A percentile compares a stretch with the other conserved stretches of the same genome.
These are phyloP conservation scores for Trichaptum fuscoviolaceum DNA, from an alignment of 768 basidiomycete species.

Conservation along the genomic window DNA sequence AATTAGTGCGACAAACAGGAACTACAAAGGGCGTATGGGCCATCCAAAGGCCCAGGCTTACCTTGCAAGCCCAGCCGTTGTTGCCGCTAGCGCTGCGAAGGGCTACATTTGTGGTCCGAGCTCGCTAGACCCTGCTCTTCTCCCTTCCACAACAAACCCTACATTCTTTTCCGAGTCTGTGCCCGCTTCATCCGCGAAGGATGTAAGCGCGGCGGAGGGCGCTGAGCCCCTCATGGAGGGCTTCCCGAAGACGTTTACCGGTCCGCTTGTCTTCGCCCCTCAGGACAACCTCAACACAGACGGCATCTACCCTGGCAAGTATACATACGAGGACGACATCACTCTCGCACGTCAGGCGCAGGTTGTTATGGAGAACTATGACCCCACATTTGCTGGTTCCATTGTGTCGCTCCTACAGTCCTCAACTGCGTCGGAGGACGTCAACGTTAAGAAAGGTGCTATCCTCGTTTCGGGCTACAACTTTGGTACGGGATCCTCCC, in stretches of 20 bases:
- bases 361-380: constrained; percentile 99
- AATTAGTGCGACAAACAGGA: constrained; percentile 97
- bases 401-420: constrained; percentile 47
- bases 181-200: constrained; percentile 22
- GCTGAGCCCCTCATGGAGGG: constrained; percentile 68
- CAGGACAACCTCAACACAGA: constrained; percentile 99
- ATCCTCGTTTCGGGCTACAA: constrained; percentile 93
- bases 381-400: constrained; percentile 73
- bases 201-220: constrained; percentile 23
- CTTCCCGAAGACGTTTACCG: constrained; percentile 80
- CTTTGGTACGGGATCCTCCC: constrained; percentile 97
- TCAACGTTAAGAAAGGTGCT: constrained; percentile 48
- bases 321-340: constrained; percentile 99
- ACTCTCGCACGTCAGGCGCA: constrained; percentile 91
- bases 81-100: constrained; percentile 90
- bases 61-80: constrained; percentile 93
- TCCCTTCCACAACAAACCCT: constrained; percentile 50
- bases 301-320: constrained; percentile 97
- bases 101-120: constrained; percentile 87
- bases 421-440: constrained; percentile 15
- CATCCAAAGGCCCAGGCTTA: constrained; percentile 93
- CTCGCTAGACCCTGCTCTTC: constrained; percentile 45
- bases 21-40: constrained; percentile 99
- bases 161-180: constrained; percentile 48
- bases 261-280: constrained; percentile 85